These are phyloP conservation scores for Populus hybrid DNA, from an alignment of 441 rosid species.

Conservation along the genomic window DNA sequence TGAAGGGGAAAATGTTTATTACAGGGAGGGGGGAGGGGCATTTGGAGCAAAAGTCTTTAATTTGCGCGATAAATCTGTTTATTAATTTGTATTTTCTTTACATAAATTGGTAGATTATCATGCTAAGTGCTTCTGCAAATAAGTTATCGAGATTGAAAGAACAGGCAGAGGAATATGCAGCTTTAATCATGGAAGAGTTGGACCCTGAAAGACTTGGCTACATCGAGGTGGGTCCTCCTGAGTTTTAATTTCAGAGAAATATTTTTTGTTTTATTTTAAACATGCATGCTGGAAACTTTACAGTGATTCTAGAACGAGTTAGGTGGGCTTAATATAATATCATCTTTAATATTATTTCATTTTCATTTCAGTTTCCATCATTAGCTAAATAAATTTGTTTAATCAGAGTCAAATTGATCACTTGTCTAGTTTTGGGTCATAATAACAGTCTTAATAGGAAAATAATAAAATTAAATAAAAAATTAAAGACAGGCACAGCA, in stretches of 20 bases:
- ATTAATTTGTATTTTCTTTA: neutral
- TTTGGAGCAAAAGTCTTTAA: no score
- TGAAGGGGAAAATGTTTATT: no score
- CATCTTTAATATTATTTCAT: neutral
- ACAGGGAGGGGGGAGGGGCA: no score
- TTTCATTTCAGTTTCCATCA: neutral
- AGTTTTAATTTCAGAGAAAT: neutral
- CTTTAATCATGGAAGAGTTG: constrained; percentile 95
- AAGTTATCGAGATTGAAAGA: constrained; percentile 85
- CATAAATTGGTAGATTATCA: constrained; percentile 56
- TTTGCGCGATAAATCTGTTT: no score
- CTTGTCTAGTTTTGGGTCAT: neutral
- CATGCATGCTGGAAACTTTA: no score
- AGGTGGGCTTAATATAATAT: neutral
- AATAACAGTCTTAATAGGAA: neutral
- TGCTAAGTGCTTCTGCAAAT: constrained; percentile 97
- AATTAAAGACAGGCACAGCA: neutral
- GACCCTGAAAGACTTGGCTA: constrained; percentile 96
- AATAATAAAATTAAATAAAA: neutral
- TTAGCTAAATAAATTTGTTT: neutral
- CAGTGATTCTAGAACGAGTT: neutral
- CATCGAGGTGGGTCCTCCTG: constrained; percentile 70
- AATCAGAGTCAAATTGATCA: neutral
- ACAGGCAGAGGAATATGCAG: constrained; percentile 92
- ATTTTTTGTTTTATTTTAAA: neutral